Conservation (phyloP, 805 yeast species). For the Yarrowia yakushimensis region DNA sequence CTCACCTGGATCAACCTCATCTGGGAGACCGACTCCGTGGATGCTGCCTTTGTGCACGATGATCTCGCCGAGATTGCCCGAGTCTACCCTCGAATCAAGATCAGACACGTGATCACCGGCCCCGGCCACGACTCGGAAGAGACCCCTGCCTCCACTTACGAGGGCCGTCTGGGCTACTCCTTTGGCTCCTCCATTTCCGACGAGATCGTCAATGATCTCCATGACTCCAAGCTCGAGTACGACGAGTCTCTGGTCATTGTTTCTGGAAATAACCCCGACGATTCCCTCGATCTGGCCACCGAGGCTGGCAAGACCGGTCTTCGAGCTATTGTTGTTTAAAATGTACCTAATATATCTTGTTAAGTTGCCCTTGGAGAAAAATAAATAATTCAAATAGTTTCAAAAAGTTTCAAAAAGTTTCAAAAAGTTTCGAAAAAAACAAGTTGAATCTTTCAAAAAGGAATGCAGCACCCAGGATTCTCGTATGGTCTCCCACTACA, state of each 20-base stretch:
- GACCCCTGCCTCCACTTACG: slow-evolving; percentile 5
- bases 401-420: no score
- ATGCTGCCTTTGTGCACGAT: slow-evolving; percentile 15
- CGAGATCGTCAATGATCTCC: not conserved
- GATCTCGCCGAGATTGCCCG: slow-evolving; percentile 16
- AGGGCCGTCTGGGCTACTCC: slow-evolving; percentile 12
- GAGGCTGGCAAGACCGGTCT: slow-evolving; percentile 21
- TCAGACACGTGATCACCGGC: not conserved
- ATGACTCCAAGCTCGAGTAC: not conserved
- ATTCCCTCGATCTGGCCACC: slow-evolving; percentile 6
- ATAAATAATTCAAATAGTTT: no score
- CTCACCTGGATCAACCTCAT: slow-evolving; percentile 13
- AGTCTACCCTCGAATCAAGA: slow-evolving; percentile 14
- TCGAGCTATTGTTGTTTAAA: slow-evolving; percentile 17
- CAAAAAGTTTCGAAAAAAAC: no score
- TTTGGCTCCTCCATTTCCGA: not conserved
- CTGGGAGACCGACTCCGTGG: slow-evolving; percentile 14
- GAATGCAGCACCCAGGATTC: slow-evolving; percentile 7
- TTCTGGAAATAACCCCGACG: slow-evolving; percentile 10
- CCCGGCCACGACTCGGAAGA: not conserved
- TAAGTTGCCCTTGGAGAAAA: no score
- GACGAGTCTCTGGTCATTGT: slow-evolving; percentile 15
- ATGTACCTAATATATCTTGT: not conserved
- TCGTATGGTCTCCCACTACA: slow-evolving; percentile 15
- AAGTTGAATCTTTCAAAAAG: no score